Evolutionary conservation across 352 stramenopile species (phyloP).

Genomic region (Phytopythium litorale): DNA sequence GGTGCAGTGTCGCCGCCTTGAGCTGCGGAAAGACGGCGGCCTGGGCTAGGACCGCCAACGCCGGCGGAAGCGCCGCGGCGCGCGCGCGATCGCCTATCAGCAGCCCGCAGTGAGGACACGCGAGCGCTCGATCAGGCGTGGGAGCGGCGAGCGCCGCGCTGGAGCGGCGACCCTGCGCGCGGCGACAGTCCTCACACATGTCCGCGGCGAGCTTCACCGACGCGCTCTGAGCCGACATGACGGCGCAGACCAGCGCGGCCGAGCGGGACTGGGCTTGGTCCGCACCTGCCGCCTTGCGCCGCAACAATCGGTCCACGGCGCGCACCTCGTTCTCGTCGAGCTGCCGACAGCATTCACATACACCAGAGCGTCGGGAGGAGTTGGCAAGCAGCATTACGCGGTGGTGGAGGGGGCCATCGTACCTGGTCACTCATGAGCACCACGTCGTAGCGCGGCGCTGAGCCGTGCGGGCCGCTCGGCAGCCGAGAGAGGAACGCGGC

Average conservation of each 20-base stretch:
- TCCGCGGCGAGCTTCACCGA: slow-evolving; percentile 41
- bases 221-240: slow-evolving; percentile 30
- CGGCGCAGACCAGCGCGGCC: slow-evolving; percentile 29
- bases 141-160: slow-evolving; percentile 20
- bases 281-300: slow-evolving; percentile 23
- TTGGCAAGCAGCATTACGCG: not conserved
- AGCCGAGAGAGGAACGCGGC: slow-evolving; percentile 37
- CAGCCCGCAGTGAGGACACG: slow-evolving; percentile 58
- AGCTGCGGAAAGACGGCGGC: slow-evolving; percentile 46
- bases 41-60: slow-evolving; percentile 28
- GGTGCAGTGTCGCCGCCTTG: slow-evolving; percentile 52
- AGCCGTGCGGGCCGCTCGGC: slow-evolving; percentile 6
- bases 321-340: slow-evolving; percentile 47
- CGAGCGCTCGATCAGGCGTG: slow-evolving; percentile 17
- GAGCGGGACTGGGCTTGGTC: slow-evolving; percentile 10
- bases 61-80: slow-evolving; percentile 21
- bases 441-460: slow-evolving; percentile 32
- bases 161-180: slow-evolving; percentile 44
- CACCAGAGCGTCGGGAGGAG: not conserved
- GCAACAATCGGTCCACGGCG: slow-evolving; percentile 45
- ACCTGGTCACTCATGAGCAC: slow-evolving; percentile 60
- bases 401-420: slow-evolving; percentile 7
- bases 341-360: slow-evolving; percentile 12
- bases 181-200: slow-evolving; percentile 49
- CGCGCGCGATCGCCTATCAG: slow-evolving; percentile 12